Conservation (phyloP, 257 asterid species). For the Coffea eugenioides region DNA sequence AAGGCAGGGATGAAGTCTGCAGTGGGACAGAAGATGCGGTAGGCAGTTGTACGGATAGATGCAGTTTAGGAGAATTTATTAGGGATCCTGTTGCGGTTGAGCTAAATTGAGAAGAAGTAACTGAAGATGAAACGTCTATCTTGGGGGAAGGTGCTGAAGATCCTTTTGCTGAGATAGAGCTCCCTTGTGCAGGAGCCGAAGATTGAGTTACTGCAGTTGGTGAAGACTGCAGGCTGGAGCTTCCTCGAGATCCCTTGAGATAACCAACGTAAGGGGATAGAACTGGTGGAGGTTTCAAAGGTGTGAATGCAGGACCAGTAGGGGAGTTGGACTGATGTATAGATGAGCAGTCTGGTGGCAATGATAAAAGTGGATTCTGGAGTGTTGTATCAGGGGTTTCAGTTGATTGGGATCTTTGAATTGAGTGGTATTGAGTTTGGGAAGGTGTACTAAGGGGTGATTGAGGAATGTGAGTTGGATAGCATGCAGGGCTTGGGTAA, state of each 20-base stretch:
- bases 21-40: background rate
- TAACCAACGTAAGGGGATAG: constrained; percentile 24
- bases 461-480: constrained; percentile 1
- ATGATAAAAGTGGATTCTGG: background rate
- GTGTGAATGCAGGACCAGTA: background rate
- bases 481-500: constrained; percentile 13
- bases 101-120: constrained; percentile 8
- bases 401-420: constrained; percentile 4
- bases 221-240: constrained; percentile 20
- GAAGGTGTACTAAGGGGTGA: constrained; percentile 21
- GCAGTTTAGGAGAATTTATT: constrained; percentile 10
- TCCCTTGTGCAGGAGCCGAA: constrained; percentile 4
- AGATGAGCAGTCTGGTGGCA: constrained; percentile 1
- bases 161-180: constrained; percentile 18
- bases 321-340: constrained; percentile 3
- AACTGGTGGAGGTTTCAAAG: constrained; percentile 28
- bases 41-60: background rate
- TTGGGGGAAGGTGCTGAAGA: constrained; percentile 23
- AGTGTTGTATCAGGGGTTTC: constrained; percentile 6
- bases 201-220: background rate
- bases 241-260: constrained; percentile 19
- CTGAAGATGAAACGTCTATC: constrained; percentile 8
- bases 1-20: background rate
- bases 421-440: constrained; percentile 17
- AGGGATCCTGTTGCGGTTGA: background rate